These are phyloP conservation scores for Nannizziopsis arthrosporioides DNA, from an alignment of 2,329 filamentous ascomycete species.

Conservation along the genomic window DNA sequence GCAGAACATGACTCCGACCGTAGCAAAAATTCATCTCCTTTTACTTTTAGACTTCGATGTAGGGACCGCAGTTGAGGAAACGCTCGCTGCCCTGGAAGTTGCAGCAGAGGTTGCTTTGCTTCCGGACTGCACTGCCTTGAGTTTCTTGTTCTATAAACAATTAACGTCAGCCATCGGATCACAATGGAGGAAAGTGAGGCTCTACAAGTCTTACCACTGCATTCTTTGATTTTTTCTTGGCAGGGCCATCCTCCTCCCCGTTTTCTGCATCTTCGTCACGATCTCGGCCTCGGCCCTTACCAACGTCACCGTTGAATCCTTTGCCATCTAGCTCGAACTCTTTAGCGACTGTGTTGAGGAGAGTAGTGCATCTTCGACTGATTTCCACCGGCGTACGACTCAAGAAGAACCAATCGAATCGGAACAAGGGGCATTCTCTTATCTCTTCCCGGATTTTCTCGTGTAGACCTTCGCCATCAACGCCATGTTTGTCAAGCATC, in stretches of 20 bases:
- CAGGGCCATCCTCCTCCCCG: constrained; percentile 66
- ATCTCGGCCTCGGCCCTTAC: constrained; percentile 51
- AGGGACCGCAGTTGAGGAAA: constrained; percentile 55
- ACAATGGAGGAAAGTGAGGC: neutral
- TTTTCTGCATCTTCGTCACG: constrained; percentile 69
- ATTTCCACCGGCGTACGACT: constrained; percentile 89
- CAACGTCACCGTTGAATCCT: constrained; percentile 46
- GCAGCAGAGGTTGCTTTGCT: constrained; percentile 65
- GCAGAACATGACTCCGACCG: neutral
- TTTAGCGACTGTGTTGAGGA: constrained; percentile 86
- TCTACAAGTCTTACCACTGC: constrained; percentile 56
- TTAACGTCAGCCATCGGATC: constrained; percentile 17
- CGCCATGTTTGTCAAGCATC: constrained; percentile 79
- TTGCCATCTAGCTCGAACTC: constrained; percentile 63
- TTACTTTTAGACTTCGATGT: constrained; percentile 7
- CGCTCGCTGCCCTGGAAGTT: constrained; percentile 77
- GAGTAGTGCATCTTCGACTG: constrained; percentile 79
- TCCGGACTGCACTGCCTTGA: constrained; percentile 71
- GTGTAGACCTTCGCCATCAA: constrained; percentile 81
- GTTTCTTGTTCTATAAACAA: constrained; percentile 67
- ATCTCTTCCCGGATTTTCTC: constrained; percentile 97
- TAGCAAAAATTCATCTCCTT: constrained; percentile 1
- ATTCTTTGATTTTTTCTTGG: constrained; percentile 89
- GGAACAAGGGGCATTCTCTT: constrained; percentile 82
- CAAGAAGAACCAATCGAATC: constrained; percentile 99